Conservation (phyloP, 1,284 basidiomycete species). For the Ceratobasidium theobromae region DNA sequence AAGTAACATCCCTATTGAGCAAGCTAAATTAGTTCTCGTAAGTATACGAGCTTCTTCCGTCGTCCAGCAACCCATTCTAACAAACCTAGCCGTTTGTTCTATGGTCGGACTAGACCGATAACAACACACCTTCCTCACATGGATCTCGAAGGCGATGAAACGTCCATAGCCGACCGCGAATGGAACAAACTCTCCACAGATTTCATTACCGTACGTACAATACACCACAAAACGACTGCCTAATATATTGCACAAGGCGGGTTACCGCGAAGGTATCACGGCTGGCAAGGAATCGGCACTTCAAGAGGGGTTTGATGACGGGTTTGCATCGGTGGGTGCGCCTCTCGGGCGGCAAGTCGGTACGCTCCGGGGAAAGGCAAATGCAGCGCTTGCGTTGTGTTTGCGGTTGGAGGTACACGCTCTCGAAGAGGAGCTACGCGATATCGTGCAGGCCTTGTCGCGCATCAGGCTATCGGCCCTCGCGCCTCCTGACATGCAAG, state of each 20-base stretch:
- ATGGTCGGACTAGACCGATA: no score
- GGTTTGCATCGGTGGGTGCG: constrained; percentile 69
- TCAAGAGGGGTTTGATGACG: constrained; percentile 79
- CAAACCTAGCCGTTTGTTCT: no score
- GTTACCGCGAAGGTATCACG: constrained; percentile 85
- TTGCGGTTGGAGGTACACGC: constrained; percentile 16
- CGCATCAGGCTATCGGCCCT: constrained; percentile 66
- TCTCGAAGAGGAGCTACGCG: constrained; percentile 48
- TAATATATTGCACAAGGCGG: constrained; percentile 55
- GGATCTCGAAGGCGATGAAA: constrained; percentile 30
- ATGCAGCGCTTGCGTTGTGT: constrained; percentile 60
- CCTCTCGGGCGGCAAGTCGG: constrained; percentile 75
- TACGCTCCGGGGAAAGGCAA: constrained; percentile 62
- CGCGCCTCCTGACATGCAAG: constrained; percentile 67
- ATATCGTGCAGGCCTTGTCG: constrained; percentile 56
- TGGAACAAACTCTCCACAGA: constrained; percentile 34
- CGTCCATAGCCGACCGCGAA: constrained; percentile 31
- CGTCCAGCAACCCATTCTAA: no score
- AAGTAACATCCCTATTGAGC: no score
- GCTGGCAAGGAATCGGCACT: constrained; percentile 78
- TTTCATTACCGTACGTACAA: constrained; percentile 32
- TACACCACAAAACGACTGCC: not conserved
- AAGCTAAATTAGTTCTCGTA: no score
- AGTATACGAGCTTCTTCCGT: no score
- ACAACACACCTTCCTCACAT: not conserved